Evolutionary conservation across 306 rosid genomes (phyloP), one percentile per base, ranked within the genome.

Genomic region (Gastrolobium villosum): DNA sequence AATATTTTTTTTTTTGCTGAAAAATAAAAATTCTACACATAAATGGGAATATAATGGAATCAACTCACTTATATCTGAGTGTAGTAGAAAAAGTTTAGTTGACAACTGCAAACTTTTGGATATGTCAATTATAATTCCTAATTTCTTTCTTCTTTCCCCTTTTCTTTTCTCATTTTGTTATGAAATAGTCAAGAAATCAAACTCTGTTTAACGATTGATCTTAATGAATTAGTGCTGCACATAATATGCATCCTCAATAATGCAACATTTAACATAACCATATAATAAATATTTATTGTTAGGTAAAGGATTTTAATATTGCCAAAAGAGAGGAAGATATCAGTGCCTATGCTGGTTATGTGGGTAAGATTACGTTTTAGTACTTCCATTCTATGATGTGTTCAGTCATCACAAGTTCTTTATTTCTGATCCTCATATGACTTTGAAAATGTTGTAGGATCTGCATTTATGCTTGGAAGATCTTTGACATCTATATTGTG

Each of bases 391-490:
- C 48, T 60, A 4, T 40, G n/a, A 9, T 63, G 20, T 64, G 6
- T 39, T 55, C 1, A 44, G 39, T 52, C 36, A 41, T 35, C 30
- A 11, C 3, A 20, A 50, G 59, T 52, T 64, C 8, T 64, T 40
- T 6, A 65, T 10, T 32, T 15, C 9, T 64, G 50, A 26, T 76
- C 13, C 69, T 65, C 49, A 39, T 50, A 28, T 62, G 37, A 39
- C 1, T 10, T 35, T 4, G 2, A 75, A 36, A 59, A 20, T 74
- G 13, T 77, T 83, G 70, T 78, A 94, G 98, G 98, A 70, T 85
- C 97, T 83, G 50, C 97, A 3, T 90, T 63, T 84, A 89, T 95
- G 99, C 52, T 90, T 67, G 99, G 99, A 6, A 91, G 99, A 87
- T 76, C 86, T 41, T 71, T 91, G 62, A 95, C 98, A 57, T 87